These are phyloP conservation scores for Solanum hybrid DNA, from an alignment of 305 asterid genomes.

Conservation along the genomic window DNA sequence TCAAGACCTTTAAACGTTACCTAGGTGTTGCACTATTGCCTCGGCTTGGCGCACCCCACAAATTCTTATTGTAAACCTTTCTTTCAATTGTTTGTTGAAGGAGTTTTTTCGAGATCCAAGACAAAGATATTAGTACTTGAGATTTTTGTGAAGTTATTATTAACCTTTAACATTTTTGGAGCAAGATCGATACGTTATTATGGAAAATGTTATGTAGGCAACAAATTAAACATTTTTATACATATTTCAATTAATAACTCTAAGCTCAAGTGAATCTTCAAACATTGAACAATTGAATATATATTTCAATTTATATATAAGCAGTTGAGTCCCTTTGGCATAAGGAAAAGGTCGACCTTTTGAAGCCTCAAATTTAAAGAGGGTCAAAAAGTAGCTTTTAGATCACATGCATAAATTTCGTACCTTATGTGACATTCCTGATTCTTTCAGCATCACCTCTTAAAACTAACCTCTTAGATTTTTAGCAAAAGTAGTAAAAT, in stretches of 20 bases:
- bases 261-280: too few relatives aligned
- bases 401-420: too few relatives aligned
- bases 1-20: background rate
- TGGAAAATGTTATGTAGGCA: background rate
- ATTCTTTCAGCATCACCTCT: background rate
- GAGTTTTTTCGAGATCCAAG: background rate
- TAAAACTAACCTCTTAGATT: background rate
- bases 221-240: background rate
- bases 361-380: too few relatives aligned
- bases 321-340: too few relatives aligned
- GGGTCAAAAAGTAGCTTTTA: background rate
- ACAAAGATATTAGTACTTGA: background rate
- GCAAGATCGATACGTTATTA: background rate
- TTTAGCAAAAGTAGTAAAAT: background rate
- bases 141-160: background rate
- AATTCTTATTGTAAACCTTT: background rate
- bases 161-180: background rate
- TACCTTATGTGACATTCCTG: background rate
- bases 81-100: background rate
- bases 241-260: too few relatives aligned
- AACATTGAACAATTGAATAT: too few relatives aligned
- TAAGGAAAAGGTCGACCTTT: too few relatives aligned
- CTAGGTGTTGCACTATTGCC: background rate
- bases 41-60: background rate
- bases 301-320: too few relatives aligned